Evolutionary conservation across 805 yeast species (phyloP).

Genomic region (Kluyveromyces aestuarii): DNA sequence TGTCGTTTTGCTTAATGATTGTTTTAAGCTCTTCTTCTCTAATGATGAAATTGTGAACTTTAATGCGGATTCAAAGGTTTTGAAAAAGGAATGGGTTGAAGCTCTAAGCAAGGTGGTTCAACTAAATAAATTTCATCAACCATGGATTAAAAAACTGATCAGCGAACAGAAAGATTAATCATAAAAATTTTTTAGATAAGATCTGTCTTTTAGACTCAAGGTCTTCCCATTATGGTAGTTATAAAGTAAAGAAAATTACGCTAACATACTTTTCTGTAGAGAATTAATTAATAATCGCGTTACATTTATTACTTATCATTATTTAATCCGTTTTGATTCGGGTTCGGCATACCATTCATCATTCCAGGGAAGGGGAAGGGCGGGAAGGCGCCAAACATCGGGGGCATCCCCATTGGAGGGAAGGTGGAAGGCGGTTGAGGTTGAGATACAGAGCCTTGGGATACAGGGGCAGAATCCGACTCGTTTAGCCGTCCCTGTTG

Average conservation of each 20-base stretch:
- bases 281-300: not conserved
- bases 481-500: constrained; percentile 33
- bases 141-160: constrained; percentile 45
- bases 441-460: constrained; percentile 8
- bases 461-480: constrained; percentile 20
- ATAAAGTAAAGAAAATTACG: too few relatives aligned
- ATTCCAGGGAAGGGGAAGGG: constrained; percentile 30
- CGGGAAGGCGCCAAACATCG: constrained; percentile 30
- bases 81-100: constrained; percentile 57
- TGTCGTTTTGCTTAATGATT: constrained; percentile 55
- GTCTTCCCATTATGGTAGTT: too few relatives aligned
- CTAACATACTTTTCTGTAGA: not conserved
- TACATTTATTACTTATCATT: not conserved
- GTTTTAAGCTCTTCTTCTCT: constrained; percentile 65
- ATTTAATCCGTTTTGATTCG: constrained; percentile 2
- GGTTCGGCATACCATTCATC: constrained; percentile 31
- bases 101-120: constrained; percentile 47
- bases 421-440: constrained; percentile 21
- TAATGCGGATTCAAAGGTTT: constrained; percentile 65
- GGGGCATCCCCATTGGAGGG: constrained; percentile 19
- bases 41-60: constrained; percentile 79
- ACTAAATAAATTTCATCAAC: constrained; percentile 49
- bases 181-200: constrained; percentile 6
- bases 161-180: constrained; percentile 7
- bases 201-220: not conserved